Evolutionary conservation across 176 grass and related monocot species (phyloP).

Genomic region (Aegilops sharonensis): DNA sequence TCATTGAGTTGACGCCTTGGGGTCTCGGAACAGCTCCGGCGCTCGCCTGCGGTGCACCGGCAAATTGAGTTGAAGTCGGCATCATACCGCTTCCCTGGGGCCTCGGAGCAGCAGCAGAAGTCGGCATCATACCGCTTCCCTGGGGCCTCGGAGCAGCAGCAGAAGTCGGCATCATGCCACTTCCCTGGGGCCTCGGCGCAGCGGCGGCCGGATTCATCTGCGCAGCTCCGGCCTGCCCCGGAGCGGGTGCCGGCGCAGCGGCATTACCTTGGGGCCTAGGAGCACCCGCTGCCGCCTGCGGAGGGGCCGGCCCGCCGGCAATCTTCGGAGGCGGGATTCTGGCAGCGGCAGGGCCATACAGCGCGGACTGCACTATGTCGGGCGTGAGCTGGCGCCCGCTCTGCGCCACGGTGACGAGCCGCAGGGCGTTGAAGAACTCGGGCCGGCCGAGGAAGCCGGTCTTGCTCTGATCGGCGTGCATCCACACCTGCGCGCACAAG

Average conservation of each 20-base stretch:
- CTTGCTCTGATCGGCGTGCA: slow-evolving; percentile 92
- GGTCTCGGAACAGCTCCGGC: slow-evolving; percentile 40
- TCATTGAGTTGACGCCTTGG: slow-evolving; percentile 43
- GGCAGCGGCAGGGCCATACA: slow-evolving; percentile 82
- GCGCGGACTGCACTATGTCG: slow-evolving; percentile 88
- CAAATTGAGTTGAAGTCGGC: slow-evolving; percentile 42
- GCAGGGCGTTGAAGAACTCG: slow-evolving; percentile 93
- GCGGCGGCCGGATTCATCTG: slow-evolving; percentile 44
- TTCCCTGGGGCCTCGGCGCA: slow-evolving; percentile 38
- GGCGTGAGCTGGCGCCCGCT: slow-evolving; percentile 84
- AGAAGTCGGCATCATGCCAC: slow-evolving; percentile 25
- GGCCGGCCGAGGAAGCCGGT: slow-evolving; percentile 89
- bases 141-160: slow-evolving; percentile 36
- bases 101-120: slow-evolving; percentile 33
- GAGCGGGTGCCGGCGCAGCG: slow-evolving; percentile 5
- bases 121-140: slow-evolving; percentile 27
- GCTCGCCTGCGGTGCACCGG: slow-evolving; percentile 26
- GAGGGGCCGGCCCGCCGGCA: slow-evolving; percentile 34
- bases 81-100: slow-evolving; percentile 39
- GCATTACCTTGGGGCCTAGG: slow-evolving; percentile 45
- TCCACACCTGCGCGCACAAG: slow-evolving; percentile 71
- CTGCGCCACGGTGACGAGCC: slow-evolving; percentile 95
- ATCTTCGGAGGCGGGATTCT: slow-evolving; percentile 95
- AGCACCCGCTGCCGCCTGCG: slow-evolving; percentile 41
- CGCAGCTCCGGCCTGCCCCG: slow-evolving; percentile 29